A percentile compares a stretch with the other conserved stretches of the same genome.
These are phyloP conservation scores for Solidago caesia DNA, from an alignment of 129 eudicot genomes.

Conservation along the genomic window DNA sequence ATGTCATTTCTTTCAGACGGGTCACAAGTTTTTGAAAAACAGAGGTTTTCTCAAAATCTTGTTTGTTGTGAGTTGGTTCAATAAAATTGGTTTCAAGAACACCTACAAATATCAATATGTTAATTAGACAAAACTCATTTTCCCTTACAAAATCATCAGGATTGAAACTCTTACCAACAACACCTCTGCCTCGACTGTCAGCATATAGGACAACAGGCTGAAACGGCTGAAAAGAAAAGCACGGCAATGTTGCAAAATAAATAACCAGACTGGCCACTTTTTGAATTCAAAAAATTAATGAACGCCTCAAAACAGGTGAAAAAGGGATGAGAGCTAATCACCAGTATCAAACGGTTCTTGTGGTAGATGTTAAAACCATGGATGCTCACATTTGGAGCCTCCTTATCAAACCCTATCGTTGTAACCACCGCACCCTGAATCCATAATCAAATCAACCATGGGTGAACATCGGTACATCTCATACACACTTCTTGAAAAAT, in stretches of 20 bases:
- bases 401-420: conserved; percentile 87
- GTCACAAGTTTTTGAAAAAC: conserved; percentile 76
- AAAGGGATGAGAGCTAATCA: conserved; percentile 29
- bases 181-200: conserved; percentile 85
- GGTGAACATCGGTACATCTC: neutral
- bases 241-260: neutral
- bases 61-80: conserved; percentile 87
- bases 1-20: conserved; percentile 86
- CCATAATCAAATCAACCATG: conserved; percentile 16
- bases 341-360: conserved; percentile 93
- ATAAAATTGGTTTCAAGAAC: conserved; percentile 83
- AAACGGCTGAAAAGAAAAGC: conserved; percentile 48
- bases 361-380: conserved; percentile 96
- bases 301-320: neutral
- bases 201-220: conserved; percentile 56
- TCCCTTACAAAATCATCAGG: neutral
- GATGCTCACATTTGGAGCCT: conserved; percentile 71
- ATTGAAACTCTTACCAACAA: conserved; percentile 61
- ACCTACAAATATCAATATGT: conserved; percentile 38
- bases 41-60: conserved; percentile 90
- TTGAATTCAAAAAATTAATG: neutral
- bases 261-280: neutral
- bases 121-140: neutral
- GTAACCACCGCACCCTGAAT: conserved; percentile 68
- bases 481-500: too few species aligned